Percentiles rank a stretch among this genome's conserved stretches.
Evolutionary conservation across 2,329 filamentous ascomycete genomes (phyloP).

Genomic region (Alternaria rosae): DNA sequence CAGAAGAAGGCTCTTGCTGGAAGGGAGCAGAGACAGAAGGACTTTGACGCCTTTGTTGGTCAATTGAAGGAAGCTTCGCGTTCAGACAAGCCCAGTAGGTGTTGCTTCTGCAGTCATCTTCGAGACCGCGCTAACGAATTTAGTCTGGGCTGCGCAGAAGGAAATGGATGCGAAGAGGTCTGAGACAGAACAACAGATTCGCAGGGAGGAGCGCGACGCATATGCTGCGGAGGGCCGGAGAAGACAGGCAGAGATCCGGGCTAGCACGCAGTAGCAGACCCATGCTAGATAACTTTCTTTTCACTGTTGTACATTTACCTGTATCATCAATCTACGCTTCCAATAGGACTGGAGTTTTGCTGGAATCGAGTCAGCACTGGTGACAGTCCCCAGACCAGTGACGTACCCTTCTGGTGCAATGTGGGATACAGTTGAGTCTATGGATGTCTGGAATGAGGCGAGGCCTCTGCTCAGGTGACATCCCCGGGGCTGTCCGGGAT

Average conservation of each 20-base stretch:
- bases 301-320: conserved; percentile 24
- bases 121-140: conserved; percentile 18
- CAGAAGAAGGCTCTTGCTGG: conserved; percentile 85
- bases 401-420: not conserved
- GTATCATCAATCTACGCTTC: conserved; percentile 29
- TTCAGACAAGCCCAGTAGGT: conserved; percentile 87
- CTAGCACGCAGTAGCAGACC: conserved; percentile 34
- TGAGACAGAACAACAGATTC: conserved; percentile 31
- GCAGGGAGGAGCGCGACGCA: conserved; percentile 42
- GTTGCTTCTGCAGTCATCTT: not conserved
- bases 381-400: not conserved
- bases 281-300: conserved; percentile 2
- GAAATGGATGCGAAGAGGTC: conserved; percentile 43
- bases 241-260: conserved; percentile 45
- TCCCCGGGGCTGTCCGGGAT: not conserved
- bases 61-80: conserved; percentile 88
- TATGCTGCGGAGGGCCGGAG: conserved; percentile 42
- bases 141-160: conserved; percentile 48
- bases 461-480: not conserved
- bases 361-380: not conserved
- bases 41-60: conserved; percentile 87
- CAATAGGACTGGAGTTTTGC: not conserved
- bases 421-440: not conserved
- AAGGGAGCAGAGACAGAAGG: conserved; percentile 76
- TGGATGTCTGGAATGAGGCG: not conserved